Evolutionary conservation across 1,284 basidiomycete genomes (phyloP), one percentile per base, ranked within the genome.

Genomic region (Cryptococcus sp.): DNA sequence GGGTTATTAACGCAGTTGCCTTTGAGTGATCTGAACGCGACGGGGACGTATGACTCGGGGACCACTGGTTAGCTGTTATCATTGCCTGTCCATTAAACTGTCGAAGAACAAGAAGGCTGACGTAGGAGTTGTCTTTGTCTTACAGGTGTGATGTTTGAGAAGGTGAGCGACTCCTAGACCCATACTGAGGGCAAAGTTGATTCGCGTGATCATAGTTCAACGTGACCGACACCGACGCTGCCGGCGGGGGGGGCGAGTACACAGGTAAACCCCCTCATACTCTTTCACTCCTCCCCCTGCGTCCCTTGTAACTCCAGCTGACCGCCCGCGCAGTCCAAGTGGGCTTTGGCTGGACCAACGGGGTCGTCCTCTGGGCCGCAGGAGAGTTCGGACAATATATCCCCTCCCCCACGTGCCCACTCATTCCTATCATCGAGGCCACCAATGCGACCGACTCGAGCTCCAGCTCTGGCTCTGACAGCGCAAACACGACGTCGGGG

Each of bases 201-300:
- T 11, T 39, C 38, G 39, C 4, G 38, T 21, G 16, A 12, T 50
- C 9, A 43, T 46, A 73, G 73, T 79, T 80, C 71, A 78, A 78
- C 57, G 65, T 68, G 2, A 75, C 84, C 2, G 86, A 94, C 59
- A 82, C 91, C 23, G 88, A 93, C 74, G 88, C 87, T 1, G 87
- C 89, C 0, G 92, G 91, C 4, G 81, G 81, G 16, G 91, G 91
- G 6, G 90, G 91, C 18, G 90, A 93, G 79, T 93, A 93, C 65
- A 86, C 84, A 0, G 28, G 28, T 33, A 33, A 33, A 9, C 28
- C 28, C 9, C 28, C 28, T 9, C 28, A 88, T 89, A 49, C 24
- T 38, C 24, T 39, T 24, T 33, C 23, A 16, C 28, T 36, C 15
- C 24, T 46, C 52, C n/a, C n/a, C n/a, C n/a, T n/a, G n/a, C n/a